Conservation (phyloP, 225 moss, liverwort and hornwort genomes). For the Pseudisothecium myosuroides region DNA sequence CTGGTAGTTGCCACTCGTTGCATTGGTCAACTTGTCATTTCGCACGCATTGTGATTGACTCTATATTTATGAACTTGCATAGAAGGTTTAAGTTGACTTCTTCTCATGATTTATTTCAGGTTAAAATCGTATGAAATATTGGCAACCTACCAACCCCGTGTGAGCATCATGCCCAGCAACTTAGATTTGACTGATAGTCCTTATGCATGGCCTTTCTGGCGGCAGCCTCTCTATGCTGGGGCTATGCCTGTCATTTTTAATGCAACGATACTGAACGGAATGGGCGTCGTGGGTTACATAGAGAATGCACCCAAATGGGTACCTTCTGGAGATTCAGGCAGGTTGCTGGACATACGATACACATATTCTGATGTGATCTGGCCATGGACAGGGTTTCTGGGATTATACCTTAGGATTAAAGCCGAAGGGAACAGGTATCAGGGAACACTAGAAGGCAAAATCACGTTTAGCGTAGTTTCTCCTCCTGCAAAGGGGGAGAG, state of each 20-base stretch:
- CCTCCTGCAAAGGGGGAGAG: conserved; percentile 66
- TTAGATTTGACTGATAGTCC: conserved; percentile 85
- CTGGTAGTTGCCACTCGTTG: not conserved
- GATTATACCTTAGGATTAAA: conserved; percentile 72
- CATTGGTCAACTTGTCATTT: not conserved
- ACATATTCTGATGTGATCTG: conserved; percentile 87
- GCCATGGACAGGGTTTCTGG: conserved; percentile 96
- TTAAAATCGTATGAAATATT: conserved; percentile 80
- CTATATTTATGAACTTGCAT: not conserved
- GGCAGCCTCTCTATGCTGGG: conserved; percentile 81
- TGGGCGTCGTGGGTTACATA: conserved; percentile 86
- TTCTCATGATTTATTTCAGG: conserved; percentile 31
- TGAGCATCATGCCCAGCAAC: conserved; percentile 62
- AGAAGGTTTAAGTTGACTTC: not conserved
- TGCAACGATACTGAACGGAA: conserved; percentile 85
- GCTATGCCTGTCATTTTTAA: conserved; percentile 91
- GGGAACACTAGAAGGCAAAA: conserved; percentile 72
- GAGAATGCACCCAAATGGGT: conserved; percentile 60
- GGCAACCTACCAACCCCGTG: conserved; percentile 63
- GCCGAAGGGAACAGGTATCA: conserved; percentile 60
- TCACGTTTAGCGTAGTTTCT: conserved; percentile 72
- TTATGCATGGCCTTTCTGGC: conserved; percentile 91
- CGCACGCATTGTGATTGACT: not conserved
- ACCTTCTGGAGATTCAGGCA: conserved; percentile 43
- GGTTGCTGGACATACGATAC: conserved; percentile 56